Conservation (phyloP, 192 early-diverging fungal species). For the Pilaira anomala region DNA sequence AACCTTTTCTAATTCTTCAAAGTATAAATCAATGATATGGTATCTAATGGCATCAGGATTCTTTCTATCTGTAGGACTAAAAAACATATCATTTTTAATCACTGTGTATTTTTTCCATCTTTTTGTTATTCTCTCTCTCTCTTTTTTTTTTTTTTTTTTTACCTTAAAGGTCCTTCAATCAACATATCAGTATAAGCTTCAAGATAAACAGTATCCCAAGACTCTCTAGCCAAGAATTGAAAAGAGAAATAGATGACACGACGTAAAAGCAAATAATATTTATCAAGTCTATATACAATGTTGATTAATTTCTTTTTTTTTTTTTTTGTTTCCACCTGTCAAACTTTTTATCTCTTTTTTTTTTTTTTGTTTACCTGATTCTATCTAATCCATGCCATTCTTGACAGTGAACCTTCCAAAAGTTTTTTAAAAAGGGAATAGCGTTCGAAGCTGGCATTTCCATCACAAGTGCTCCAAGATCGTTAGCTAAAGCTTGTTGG, state of each 20-base stretch:
- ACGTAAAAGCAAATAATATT: conserved; percentile 71
- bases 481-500: conserved; percentile 84
- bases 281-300: conserved; percentile 64
- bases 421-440: conserved; percentile 57
- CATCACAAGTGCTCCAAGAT: conserved; percentile 61
- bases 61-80: conserved; percentile 55
- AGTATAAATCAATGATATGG: conserved; percentile 68
- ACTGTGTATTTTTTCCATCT: too few relatives aligned
- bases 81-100: conserved; percentile 7
- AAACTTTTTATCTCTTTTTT: not conserved
- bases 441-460: conserved; percentile 44
- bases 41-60: conserved; percentile 67
- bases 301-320: too few relatives aligned
- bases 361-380: conserved; percentile 48
- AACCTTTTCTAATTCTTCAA: conserved; percentile 67
- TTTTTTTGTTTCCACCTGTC: too few relatives aligned
- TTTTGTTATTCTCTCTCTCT: too few relatives aligned
- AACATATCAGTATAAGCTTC: conserved; percentile 53
- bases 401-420: conserved; percentile 62
- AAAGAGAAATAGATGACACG: conserved; percentile 64
- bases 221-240: conserved; percentile 53
- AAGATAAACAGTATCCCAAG: conserved; percentile 54
- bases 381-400: conserved; percentile 83
- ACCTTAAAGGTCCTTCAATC: conserved; percentile 61
- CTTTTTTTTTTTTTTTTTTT: conserved; percentile 18